Base-by-base conservation (phyloP, 2,329 filamentous ascomycete genomes). In the Neofusicoccum kwambonambiense region DNA sequence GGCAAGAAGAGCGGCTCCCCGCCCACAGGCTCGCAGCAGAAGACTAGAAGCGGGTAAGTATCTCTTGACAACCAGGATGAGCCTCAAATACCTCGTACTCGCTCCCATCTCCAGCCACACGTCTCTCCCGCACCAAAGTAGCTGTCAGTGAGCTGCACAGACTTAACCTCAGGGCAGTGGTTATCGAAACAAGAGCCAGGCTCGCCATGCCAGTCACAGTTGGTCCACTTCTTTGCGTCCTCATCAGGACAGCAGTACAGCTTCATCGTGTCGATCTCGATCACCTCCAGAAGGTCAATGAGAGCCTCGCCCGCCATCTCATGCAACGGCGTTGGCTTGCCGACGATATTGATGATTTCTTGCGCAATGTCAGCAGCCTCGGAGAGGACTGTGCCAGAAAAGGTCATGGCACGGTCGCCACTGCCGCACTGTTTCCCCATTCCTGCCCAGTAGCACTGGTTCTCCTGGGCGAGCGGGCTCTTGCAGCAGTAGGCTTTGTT, bases 161-260 rank as follows among this genome's bases (percentile, higher is more conserved):
- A 65, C 17, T 68, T 64, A 31, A 68, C 70, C 42, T 68, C 68
- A 0, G 68, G 67, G 45, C 75, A 78, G 65, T 77, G 70, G 67
- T 71, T 71, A 39, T 78, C 74, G 64, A 72, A 76, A 65, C 74
- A 78, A 54, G 61, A 73, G 9, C 73, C 74, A 0, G 71, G 69
- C 54, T 78, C 67, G n/a, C 76, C 76, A 34, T 75, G 68, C 76
- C 75, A 79, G n/a, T 64, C 60, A 67, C 74, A 79, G 68, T 77
- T 75, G 56, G 70, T 71, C 71, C 69, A 77, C 12, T 70, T 63
- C 9, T 70, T 65, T 13, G 67, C 47, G 7, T 75, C 70, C 5
- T 72, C 68, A 19, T 68, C 51, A 1, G 71, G 69, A 56, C 73
- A 76, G 66, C 72, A 76, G 65, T 70, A 75, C 13, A 66, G 60